phyloP scores from a whole-genome alignment of 2,329 filamentous ascomycete species.

The Venturia oleaginea region DNA sequence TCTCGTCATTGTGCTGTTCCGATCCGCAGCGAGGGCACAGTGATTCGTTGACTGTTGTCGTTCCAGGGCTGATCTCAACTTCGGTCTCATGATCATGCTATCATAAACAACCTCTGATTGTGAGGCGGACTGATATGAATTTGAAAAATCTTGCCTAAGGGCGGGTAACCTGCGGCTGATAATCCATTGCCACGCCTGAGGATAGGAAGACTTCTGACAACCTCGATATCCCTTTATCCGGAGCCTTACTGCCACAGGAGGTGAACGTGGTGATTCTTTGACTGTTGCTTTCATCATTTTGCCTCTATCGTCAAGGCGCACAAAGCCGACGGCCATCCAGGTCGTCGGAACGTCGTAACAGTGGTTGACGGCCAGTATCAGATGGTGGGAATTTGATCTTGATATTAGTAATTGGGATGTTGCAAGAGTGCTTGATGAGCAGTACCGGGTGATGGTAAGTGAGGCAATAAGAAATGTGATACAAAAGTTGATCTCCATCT shows the following conservation, averaged over 20 bases:
- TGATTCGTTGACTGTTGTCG: not conserved
- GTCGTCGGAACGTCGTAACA: not conserved
- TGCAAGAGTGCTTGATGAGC: not conserved
- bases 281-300: not conserved
- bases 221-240: no score
- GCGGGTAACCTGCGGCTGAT: no score
- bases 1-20: not conserved
- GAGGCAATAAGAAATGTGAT: not conserved
- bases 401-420: not conserved
- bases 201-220: no score
- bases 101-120: no score
- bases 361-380: not conserved
- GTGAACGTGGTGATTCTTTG: not conserved
- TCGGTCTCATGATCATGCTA: not conserved
- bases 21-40: not conserved
- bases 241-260: no score
- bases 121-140: no score
- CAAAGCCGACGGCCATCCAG: not conserved
- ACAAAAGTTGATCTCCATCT: not conserved
- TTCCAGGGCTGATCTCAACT: not conserved
- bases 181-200: no score
- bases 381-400: not conserved
- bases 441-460: not conserved
- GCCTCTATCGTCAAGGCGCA: not conserved
- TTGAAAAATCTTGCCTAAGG: no score